Conservation (phyloP, 2,329 filamentous ascomycete genomes). For the Aspergillus sp. region DNA sequence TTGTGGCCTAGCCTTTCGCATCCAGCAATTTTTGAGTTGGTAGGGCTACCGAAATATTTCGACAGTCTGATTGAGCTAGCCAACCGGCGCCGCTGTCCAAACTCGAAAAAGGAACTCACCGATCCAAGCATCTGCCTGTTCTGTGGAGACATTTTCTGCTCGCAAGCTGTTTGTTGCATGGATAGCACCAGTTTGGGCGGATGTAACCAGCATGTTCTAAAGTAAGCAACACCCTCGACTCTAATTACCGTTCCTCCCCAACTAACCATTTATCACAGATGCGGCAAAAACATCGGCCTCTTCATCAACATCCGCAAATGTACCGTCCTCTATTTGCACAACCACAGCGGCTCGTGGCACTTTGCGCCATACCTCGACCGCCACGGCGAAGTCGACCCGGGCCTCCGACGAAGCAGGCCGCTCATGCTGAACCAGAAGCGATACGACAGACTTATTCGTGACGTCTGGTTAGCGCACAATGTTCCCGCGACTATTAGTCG, state of each 20-base stretch:
- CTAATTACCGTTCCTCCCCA: slow-evolving; percentile 5
- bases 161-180: slow-evolving; percentile 88
- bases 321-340: slow-evolving; percentile 83
- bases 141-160: slow-evolving; percentile 96
- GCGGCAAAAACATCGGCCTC: slow-evolving; percentile 84
- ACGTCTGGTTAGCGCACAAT: slow-evolving; percentile 81
- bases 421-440: slow-evolving; percentile 90
- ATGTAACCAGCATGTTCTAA: slow-evolving; percentile 84
- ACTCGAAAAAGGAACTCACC: slow-evolving; percentile 83
- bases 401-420: slow-evolving; percentile 81
- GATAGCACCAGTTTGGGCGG: slow-evolving; percentile 70
- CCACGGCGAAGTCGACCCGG: slow-evolving; percentile 94
- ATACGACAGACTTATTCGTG: slow-evolving; percentile 84
- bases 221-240: slow-evolving; percentile 55
- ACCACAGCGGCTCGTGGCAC: slow-evolving; percentile 77
- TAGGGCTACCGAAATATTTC: slow-evolving; percentile 88
- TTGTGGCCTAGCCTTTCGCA: slow-evolving; percentile 63
- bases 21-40: slow-evolving; percentile 88
- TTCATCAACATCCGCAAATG: slow-evolving; percentile 98
- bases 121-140: slow-evolving; percentile 92
- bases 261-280: slow-evolving; percentile 54
- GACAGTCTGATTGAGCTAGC: slow-evolving; percentile 91
- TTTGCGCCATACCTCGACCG: slow-evolving; percentile 91
- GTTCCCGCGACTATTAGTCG: slow-evolving; percentile 87
- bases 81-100: slow-evolving; percentile 78